A percentile compares a stretch with the other conserved stretches of the same genome.
Evolutionary conservation across 75 land plant species (phyloP).

Genomic region (Azolla pinnata): DNA sequence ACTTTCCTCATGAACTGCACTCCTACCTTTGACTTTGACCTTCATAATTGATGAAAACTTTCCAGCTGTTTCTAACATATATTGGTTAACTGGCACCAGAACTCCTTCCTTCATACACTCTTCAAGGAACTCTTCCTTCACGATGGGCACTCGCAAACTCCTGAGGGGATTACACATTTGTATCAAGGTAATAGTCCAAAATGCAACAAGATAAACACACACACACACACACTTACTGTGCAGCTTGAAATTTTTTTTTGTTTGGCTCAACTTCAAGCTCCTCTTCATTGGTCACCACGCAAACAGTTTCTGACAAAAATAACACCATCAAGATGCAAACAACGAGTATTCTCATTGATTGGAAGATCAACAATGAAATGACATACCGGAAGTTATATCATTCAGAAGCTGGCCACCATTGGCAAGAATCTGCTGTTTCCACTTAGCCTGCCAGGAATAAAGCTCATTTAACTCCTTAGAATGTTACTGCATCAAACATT

Average conservation of each 20-base stretch:
- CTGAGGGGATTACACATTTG: no score
- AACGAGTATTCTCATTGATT: not conserved
- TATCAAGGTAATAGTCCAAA: no score
- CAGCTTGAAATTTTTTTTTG: constrained; percentile 43
- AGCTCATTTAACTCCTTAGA: no score
- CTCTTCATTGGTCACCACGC: constrained; percentile 50
- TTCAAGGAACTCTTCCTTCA: constrained; percentile 70
- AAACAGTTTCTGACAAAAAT: constrained; percentile 37
- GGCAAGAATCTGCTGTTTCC: constrained; percentile 47
- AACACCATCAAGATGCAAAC: not conserved
- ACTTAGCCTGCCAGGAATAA: constrained; percentile 39
- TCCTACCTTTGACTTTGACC: constrained; percentile 87
- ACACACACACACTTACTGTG: constrained; percentile 50
- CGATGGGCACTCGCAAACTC: constrained; percentile 64
- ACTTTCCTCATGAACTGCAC: constrained; percentile 94
- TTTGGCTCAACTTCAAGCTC: constrained; percentile 25
- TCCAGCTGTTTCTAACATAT: constrained; percentile 44
- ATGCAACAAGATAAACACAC: no score
- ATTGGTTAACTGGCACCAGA: constrained; percentile 51
- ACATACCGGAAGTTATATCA: constrained; percentile 18
- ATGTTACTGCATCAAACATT: no score
- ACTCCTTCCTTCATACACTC: constrained; percentile 53
- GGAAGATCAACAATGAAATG: not conserved
- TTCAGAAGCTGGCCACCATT: constrained; percentile 51
- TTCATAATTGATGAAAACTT: constrained; percentile 41